Conservation (phyloP, 2,329 filamentous ascomycete genomes). For the Colletotrichum godetiae region DNA sequence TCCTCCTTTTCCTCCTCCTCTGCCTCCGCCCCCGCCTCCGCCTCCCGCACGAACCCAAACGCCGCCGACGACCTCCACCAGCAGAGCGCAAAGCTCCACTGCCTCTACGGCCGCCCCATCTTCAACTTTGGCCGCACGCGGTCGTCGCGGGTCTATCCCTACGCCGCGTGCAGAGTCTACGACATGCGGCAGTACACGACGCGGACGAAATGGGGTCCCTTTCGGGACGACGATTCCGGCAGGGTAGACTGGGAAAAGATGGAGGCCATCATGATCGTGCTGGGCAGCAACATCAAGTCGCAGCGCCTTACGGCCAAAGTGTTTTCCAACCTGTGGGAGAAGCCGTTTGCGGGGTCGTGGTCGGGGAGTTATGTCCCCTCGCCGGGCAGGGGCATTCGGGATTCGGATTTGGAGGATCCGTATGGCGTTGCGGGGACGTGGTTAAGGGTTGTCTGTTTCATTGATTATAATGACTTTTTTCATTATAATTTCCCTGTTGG, state of each 20-base stretch:
- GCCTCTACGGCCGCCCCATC: constrained; percentile 73
- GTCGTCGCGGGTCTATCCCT: constrained; percentile 61
- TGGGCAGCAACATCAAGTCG: constrained; percentile 70
- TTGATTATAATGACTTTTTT: constrained; percentile 80
- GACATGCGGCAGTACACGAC: constrained; percentile 76
- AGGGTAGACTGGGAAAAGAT: constrained; percentile 84
- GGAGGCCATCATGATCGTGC: constrained; percentile 77
- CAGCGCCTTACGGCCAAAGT: constrained; percentile 59
- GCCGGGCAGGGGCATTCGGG: constrained; percentile 47
- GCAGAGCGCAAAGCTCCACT: constrained; percentile 77
- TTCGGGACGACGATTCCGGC: constrained; percentile 70
- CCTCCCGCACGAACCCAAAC: neutral
- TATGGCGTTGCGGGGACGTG: constrained; percentile 79
- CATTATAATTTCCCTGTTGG: constrained; percentile 74
- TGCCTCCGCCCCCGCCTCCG: neutral
- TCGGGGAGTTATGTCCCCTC: constrained; percentile 58
- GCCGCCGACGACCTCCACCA: constrained; percentile 55
- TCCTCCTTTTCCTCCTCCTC: neutral
- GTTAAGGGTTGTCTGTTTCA: constrained; percentile 69
- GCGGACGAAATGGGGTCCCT: constrained; percentile 76
- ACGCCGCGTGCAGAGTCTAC: constrained; percentile 77
- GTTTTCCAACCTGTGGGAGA: constrained; percentile 64
- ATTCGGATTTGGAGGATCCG: constrained; percentile 70
- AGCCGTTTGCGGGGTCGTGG: constrained; percentile 67
- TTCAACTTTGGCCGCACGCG: constrained; percentile 50